Conservation (phyloP, 2,329 filamentous ascomycete species). For the Diplodia scrobiculata region DNA sequence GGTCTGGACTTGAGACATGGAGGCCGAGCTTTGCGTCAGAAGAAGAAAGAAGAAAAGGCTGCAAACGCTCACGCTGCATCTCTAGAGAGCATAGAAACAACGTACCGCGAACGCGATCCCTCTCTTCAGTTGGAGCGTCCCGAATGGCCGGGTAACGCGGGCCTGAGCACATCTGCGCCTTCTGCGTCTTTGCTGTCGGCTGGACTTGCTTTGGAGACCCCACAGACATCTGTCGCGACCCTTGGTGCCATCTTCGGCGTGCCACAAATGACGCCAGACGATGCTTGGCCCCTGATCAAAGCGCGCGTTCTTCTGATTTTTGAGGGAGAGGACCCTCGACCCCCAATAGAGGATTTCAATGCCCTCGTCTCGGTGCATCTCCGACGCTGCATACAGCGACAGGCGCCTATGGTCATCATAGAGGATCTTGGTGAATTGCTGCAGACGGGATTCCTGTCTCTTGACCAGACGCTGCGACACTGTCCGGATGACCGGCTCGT, state of each 20-base stretch:
- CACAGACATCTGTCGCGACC: conserved; percentile 42
- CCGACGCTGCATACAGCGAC: conserved; percentile 73
- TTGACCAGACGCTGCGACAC: conserved; percentile 79
- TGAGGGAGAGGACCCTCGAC: conserved; percentile 74
- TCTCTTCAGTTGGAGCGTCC: conserved; percentile 45
- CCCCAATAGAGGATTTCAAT: conserved; percentile 85
- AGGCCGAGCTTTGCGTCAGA: conserved; percentile 74
- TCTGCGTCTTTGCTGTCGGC: conserved; percentile 31
- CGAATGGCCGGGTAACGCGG: conserved; percentile 42
- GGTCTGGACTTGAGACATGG: conserved; percentile 77
- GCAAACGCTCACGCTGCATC: conserved; percentile 43
- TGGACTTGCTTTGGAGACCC: conserved; percentile 31
- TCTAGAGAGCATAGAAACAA: conserved; percentile 40
- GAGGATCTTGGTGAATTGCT: conserved; percentile 77
- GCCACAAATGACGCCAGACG: conserved; percentile 60
- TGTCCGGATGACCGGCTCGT: conserved; percentile 87
- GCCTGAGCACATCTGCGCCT: conserved; percentile 34
- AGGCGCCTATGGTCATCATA: conserved; percentile 69
- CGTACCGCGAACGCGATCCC: conserved; percentile 42
- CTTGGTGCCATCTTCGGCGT: conserved; percentile 53
- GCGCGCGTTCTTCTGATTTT: conserved; percentile 76
- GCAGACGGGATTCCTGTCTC: conserved; percentile 76
- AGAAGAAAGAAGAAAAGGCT: conserved; percentile 60
- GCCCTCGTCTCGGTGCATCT: conserved; percentile 77
- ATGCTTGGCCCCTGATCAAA: conserved; percentile 80